Evolutionary conservation across 257 asterid species (phyloP), one percentile per base, ranked within the genome.

Genomic region (Solanum infundibuliforme): DNA sequence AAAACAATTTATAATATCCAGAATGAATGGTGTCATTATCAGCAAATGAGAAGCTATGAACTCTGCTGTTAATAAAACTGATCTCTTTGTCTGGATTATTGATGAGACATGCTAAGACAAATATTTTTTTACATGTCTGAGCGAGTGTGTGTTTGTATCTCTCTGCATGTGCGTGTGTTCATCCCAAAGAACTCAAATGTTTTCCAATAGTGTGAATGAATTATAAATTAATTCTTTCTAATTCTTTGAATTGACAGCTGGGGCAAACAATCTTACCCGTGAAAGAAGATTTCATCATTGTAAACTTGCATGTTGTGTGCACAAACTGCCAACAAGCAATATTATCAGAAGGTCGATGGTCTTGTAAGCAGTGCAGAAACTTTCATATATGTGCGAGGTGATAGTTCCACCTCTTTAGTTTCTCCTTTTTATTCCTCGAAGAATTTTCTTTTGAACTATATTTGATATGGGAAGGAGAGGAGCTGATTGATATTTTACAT

Each of bases 281-380:
- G 4, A 95, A 94, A 90, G 97, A 95, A 32, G 91, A 94, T 87
- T 94, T 94, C 86, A 72, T 94, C 14, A 91, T 95, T 79, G 91
- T 94, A 85, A 92, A 90, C 88, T 91, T 95, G 93, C 95, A 89
- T 27, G 90, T 88, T 87, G 90, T 90, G 32, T 95, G 98, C 90
- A 83, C 89, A 76, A 90, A 87, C 83, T 95, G 98, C 92, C 90
- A 89, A 43, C 92, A 92, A 88, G 89, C 90, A 43, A 92, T 94
- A 75, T 83, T 92, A 38, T 90, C 97, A 11, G 95, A 95, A 86
- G 84, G 88, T 12, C 88, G 88, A 86, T 92, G 96, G 95, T 87
- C 87, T 87, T 95, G 98, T 88, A 77, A 88, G 79, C 91, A 93
- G 87, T 94, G 98, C 94, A 91, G 88, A 88, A 89, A 89, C n/a